These are phyloP conservation scores for Alnus glutinosa DNA, from an alignment of 306 rosid genomes.

Conservation along the genomic window DNA sequence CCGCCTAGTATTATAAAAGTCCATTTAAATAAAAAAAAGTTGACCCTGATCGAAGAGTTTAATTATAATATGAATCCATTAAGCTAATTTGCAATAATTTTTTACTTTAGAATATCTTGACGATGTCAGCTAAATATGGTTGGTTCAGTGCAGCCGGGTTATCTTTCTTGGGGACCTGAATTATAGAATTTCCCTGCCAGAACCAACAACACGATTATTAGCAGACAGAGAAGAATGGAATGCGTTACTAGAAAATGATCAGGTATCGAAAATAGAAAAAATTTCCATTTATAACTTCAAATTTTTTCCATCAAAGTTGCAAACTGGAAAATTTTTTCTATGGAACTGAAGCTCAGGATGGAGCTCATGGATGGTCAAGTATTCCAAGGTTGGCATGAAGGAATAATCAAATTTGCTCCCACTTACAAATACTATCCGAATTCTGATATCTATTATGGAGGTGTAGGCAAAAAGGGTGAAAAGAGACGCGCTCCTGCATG, in stretches of 20 bases:
- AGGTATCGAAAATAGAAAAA: slow-evolving; percentile 45
- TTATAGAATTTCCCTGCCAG: slow-evolving; percentile 77
- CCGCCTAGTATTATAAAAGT: slow-evolving; percentile 20
- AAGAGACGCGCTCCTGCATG: slow-evolving; percentile 86
- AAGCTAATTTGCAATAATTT: not conserved
- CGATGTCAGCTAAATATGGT: slow-evolving; percentile 20
- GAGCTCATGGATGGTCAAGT: slow-evolving; percentile 60
- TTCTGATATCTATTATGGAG: slow-evolving; percentile 72
- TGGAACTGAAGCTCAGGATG: slow-evolving; percentile 62
- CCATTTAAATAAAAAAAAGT: not conserved
- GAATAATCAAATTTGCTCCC: slow-evolving; percentile 69
- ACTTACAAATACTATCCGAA: slow-evolving; percentile 80
- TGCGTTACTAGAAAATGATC: slow-evolving; percentile 68
- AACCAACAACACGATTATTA: slow-evolving; percentile 60
- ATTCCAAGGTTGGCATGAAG: slow-evolving; percentile 81
- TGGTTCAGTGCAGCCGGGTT: slow-evolving; percentile 59
- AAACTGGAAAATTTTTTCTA: slow-evolving; percentile 2
- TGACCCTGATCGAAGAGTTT: slow-evolving; percentile 22
- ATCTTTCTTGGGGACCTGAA: slow-evolving; percentile 87
- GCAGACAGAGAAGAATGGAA: slow-evolving; percentile 63
- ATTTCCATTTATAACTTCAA: not conserved
- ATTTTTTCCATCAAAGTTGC: not conserved
- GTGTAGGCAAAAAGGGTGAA: slow-evolving; percentile 42
- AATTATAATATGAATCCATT: not conserved
- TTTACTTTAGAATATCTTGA: not conserved